Evolutionary conservation across 2,329 filamentous ascomycete species (phyloP).

Genomic region (Chaetomiaceae sp.): DNA sequence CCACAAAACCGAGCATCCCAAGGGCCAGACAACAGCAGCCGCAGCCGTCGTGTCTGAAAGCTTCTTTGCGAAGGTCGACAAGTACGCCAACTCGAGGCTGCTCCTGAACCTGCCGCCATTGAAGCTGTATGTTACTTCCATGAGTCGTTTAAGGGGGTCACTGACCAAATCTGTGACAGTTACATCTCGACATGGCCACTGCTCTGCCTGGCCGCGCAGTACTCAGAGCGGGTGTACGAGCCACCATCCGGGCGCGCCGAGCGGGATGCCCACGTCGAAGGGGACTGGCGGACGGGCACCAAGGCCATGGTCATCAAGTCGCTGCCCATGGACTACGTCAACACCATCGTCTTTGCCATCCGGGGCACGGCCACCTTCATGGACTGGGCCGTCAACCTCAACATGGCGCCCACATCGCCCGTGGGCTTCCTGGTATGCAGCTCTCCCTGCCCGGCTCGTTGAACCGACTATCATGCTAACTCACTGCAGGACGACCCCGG

Average conservation of each 20-base stretch:
- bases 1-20: conserved; percentile 30
- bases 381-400: conserved; percentile 82
- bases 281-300: conserved; percentile 67
- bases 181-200: conserved; percentile 72
- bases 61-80: conserved; percentile 69
- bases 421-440: conserved; percentile 51
- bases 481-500: conserved; percentile 55
- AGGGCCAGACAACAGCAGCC: conserved; percentile 33
- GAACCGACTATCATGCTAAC: not conserved
- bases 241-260: conserved; percentile 53
- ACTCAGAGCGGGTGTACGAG: conserved; percentile 68
- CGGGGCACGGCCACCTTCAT: conserved; percentile 73
- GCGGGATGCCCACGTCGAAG: conserved; percentile 61
- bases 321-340: conserved; percentile 68
- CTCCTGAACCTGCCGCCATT: conserved; percentile 62
- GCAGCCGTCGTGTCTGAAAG: conserved; percentile 40
- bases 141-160: too few species aligned
- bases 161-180: too few species aligned
- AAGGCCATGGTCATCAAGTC: conserved; percentile 84
- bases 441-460: not conserved
- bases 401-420: conserved; percentile 60
- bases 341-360: conserved; percentile 77
- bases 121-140: conserved; percentile 60
- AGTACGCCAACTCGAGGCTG: conserved; percentile 71
- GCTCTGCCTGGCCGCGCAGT: conserved; percentile 70